These are phyloP conservation scores for Ganoderma sinense DNA, from an alignment of 1,284 basidiomycete species.

Conservation along the genomic window DNA sequence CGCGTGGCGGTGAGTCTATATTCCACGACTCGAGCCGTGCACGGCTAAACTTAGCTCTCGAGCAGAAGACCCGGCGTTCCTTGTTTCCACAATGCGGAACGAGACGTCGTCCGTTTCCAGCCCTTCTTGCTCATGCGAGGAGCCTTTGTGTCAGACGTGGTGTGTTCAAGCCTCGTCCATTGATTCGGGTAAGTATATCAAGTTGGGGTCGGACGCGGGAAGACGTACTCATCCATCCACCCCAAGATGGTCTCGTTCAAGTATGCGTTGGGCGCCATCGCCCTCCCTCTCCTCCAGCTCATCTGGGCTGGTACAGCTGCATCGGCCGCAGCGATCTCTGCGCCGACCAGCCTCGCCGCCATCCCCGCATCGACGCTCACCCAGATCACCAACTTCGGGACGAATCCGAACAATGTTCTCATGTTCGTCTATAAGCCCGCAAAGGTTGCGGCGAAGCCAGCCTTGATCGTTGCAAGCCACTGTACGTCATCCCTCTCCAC, in stretches of 20 bases:
- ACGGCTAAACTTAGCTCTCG: not conserved
- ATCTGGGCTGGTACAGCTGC: slow-evolving; percentile 8
- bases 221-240: not conserved
- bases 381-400: slow-evolving; percentile 46
- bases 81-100: not conserved
- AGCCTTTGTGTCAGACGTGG: not conserved
- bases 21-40: not conserved
- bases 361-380: slow-evolving; percentile 31
- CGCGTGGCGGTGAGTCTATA: not conserved
- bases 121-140: not conserved
- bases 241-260: slow-evolving; percentile 24
- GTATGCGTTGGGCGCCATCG: slow-evolving; percentile 33
- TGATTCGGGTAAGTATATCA: not conserved
- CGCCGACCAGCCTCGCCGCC: slow-evolving; percentile 13
- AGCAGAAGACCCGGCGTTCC: not conserved
- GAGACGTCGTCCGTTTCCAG: not conserved
- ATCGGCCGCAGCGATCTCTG: not conserved
- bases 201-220: not conserved
- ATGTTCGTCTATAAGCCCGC: slow-evolving; percentile 59
- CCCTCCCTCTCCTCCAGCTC: slow-evolving; percentile 37
- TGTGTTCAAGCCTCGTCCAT: not conserved
- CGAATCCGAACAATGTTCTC: slow-evolving; percentile 58
- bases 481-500: slow-evolving; percentile 42
- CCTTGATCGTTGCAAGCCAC: slow-evolving; percentile 52
- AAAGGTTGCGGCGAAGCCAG: slow-evolving; percentile 46